Evolutionary conservation across 1,139 yeast genomes (phyloP), one percentile per base, ranked within the genome.

Genomic region (Sugiyamaella xylanicola): DNA sequence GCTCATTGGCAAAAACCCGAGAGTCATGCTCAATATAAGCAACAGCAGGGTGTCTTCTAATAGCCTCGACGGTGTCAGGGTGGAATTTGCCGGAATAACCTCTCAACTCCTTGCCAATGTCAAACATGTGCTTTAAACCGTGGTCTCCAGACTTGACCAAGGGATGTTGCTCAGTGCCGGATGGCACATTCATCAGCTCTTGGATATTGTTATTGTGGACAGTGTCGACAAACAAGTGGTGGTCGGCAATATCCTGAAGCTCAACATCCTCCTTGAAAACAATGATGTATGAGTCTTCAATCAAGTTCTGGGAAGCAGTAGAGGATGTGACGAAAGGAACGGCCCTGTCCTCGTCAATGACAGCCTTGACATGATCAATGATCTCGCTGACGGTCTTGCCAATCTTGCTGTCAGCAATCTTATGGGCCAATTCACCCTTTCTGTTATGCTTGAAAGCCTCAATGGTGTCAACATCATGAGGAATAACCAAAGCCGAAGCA

Each of bases 1-100:
- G 82, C 65, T 86, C 68, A 48, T 69, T 76, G 55, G 77, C 74
- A 58, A 82, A 80, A 53, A 88, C 95, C 59, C 79, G 72, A 1
- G 93, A 85, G 70, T 89, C 96, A 65, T 78, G 75, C 75, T 89
- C 96, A 60, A 88, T 83, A 64, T 82, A 83, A 53, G 85, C 82
- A 57, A 90, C 90, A 56, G 81, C 77, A n/a, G 92, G 91, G 68
- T 83, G 82, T 62, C 77, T 75, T 68, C 92, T 84, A 65, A 93
- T 82, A 65, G 83, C 74, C 51, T 86, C 86, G 56, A 92, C 73
- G 51, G 91, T 84, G 54, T 82, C 83, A 49, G 85, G 85, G 59
- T 86, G 80, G 75, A 91, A 87, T 72, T 77, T 80, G 55, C 96
- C 97, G 43, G 75, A 63, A 61, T 73, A 73, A 19, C 76, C 79